Base-by-base conservation (phyloP, 2,329 filamentous ascomycete species). In the Epichloe aotearoae region DNA sequence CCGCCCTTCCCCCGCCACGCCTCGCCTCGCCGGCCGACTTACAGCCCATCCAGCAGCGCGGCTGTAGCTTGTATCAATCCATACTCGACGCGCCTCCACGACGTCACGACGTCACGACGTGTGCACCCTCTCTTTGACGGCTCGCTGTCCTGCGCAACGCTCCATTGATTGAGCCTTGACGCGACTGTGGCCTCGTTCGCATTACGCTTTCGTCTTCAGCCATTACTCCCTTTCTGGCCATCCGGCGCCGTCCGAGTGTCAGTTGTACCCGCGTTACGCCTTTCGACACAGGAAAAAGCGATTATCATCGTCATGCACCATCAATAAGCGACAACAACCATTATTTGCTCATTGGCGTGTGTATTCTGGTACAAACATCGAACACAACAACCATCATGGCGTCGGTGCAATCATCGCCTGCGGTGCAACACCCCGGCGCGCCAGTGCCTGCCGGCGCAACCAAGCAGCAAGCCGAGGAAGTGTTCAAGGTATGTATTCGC, bases 381-480 rank as follows among this genome's bases (percentile, higher is more conserved):
- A 52, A 61, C 49, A 50, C 36, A 46, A 47, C 47, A 52, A 53
- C 64, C 69, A 76, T 53, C 62, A 94, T 94, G 88, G 83, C 88
- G 66, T 90, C 86, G 56, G 82, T 89, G 62, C 87, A 93, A 71
- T 71, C 80, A 61, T 76, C 82, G 57, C 80, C 83, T 56, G 78
- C 79, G 60, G 78, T 85, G 68, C 80, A 84, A 67, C 77, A 83
- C 64, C 77, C 79, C 56, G 80, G 78, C 59, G 74, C 72, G 53
- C 73, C 74, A 54, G 73, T 89, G 65, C 76, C 82, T 50, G 71
- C 75, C 37, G 82, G 82, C 65, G 74, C 89, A 61, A 90, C 80
- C 52, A 84, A 84, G 61, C 82, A 88, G 62, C 82, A 88, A 64
- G 77, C 89, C 41, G 85, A 90, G 67, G 85, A 88, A 61, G 76